A percentile compares a stretch with the other conserved stretches of the same genome.
phyloP scores from a whole-genome alignment of 148 eudicot species.

The Dysphania ambrosioides region DNA sequence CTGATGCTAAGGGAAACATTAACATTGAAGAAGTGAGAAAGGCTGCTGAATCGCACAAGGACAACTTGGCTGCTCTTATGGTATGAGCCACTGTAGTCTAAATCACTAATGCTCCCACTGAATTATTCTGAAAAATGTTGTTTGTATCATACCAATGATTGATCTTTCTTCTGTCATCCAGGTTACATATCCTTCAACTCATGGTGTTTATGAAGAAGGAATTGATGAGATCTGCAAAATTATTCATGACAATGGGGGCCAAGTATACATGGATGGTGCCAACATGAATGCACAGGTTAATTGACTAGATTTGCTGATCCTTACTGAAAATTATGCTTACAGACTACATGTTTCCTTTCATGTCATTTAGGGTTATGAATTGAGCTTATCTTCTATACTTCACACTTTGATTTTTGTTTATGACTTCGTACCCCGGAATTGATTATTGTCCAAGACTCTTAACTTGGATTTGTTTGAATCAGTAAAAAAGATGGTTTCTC shows the following conservation, averaged over 20 bases:
- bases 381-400: not conserved
- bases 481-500: not conserved
- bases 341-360: not conserved
- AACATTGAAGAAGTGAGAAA: constrained; percentile 78
- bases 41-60: constrained; percentile 92
- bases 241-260: constrained; percentile 97
- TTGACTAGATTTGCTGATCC: not conserved
- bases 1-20: constrained; percentile 95
- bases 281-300: constrained; percentile 99
- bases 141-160: not conserved
- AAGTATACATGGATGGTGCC: constrained; percentile 99
- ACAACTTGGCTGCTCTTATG: constrained; percentile 86
- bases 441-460: not conserved
- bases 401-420: not conserved
- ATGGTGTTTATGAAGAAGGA: constrained; percentile 98
- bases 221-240: constrained; percentile 97
- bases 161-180: constrained; percentile 24
- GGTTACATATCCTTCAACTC: constrained; percentile 99
- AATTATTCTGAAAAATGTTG: not conserved
- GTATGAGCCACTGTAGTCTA: constrained; percentile 32
- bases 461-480: not conserved
- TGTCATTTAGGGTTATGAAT: not conserved
- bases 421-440: not conserved
- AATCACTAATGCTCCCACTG: not conserved
- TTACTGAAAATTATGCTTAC: not conserved